These are phyloP conservation scores for Posidonia oceanica DNA, from an alignment of 116 monocot species.

Conservation along the genomic window DNA sequence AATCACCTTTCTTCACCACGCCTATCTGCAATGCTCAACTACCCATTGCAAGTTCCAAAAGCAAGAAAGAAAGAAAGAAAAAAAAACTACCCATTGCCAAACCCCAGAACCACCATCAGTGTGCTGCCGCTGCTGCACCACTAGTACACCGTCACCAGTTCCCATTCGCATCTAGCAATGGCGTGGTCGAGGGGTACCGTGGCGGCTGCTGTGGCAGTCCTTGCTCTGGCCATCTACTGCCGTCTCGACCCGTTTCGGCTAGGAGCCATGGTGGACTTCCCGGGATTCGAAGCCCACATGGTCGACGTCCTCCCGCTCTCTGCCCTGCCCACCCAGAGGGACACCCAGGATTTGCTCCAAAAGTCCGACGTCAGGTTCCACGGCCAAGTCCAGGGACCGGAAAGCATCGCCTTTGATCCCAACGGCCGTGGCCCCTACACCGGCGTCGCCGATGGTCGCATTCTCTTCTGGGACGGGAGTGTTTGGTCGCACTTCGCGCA, in stretches of 20 bases:
- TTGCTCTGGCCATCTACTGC: slow-evolving; percentile 50
- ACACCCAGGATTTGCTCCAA: slow-evolving; percentile 46
- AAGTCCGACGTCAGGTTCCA: slow-evolving; percentile 57
- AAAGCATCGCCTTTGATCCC: slow-evolving; percentile 81
- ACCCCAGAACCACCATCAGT: too few relatives aligned
- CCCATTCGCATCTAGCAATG: not conserved
- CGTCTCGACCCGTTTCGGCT: slow-evolving; percentile 51
- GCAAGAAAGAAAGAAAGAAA: too few relatives aligned
- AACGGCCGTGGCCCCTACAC: slow-evolving; percentile 76
- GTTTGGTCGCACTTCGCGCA: slow-evolving; percentile 55
- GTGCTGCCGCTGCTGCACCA: too few relatives aligned
- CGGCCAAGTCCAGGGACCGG: slow-evolving; percentile 77
- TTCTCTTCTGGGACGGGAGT: slow-evolving; percentile 66
- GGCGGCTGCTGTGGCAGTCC: not conserved
- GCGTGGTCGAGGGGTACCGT: not conserved
- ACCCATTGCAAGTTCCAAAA: too few relatives aligned
- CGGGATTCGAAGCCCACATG: slow-evolving; percentile 46
- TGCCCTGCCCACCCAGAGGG: slow-evolving; percentile 29
- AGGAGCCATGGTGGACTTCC: slow-evolving; percentile 56
- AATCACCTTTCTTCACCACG: too few relatives aligned
- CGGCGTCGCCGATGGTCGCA: slow-evolving; percentile 78
- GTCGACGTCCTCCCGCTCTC: slow-evolving; percentile 32
- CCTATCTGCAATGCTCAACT: too few relatives aligned
- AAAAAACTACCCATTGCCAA: too few relatives aligned
- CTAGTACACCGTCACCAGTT: too few relatives aligned